Percentiles rank a stretch among this genome's conserved stretches.
Conservation (phyloP, 2,329 filamentous ascomycete species). For the Xylaria arbuscula region DNA sequence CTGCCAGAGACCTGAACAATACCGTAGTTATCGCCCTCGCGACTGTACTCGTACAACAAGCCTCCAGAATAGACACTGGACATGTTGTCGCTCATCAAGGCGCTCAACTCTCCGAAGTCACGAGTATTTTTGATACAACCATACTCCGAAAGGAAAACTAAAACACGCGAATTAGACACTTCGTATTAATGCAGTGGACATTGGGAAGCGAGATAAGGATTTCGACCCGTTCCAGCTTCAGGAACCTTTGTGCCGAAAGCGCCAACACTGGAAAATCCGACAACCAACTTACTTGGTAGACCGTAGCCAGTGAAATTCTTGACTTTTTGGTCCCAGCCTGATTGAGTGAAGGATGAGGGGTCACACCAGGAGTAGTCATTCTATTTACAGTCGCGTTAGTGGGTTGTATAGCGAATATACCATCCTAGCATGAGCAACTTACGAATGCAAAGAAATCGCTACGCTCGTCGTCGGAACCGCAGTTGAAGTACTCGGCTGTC, state of each 20-base stretch:
- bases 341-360: constrained; percentile 72
- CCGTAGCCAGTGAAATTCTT: constrained; percentile 88
- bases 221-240: not conserved
- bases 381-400: constrained; percentile 42
- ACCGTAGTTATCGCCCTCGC: constrained; percentile 82
- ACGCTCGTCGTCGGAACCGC: constrained; percentile 82
- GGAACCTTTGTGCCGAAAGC: too few relatives aligned
- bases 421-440: constrained; percentile 37
- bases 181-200: not conserved
- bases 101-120: constrained; percentile 80
- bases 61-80: constrained; percentile 92
- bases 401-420: constrained; percentile 24
- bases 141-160: constrained; percentile 90
- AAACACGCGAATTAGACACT: not conserved
- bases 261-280: not conserved
- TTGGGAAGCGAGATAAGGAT: not conserved
- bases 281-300: constrained; percentile 65
- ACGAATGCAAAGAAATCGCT: constrained; percentile 87
- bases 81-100: constrained; percentile 87
- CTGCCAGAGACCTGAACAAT: constrained; percentile 74
- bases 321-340: constrained; percentile 90
- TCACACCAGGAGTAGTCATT: constrained; percentile 91
- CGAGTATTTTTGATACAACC: constrained; percentile 87
- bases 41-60: constrained; percentile 93
- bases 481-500: constrained; percentile 94